Base-by-base conservation (phyloP, 2,329 filamentous ascomycete species). In the Paecilomyces variotii region DNA sequence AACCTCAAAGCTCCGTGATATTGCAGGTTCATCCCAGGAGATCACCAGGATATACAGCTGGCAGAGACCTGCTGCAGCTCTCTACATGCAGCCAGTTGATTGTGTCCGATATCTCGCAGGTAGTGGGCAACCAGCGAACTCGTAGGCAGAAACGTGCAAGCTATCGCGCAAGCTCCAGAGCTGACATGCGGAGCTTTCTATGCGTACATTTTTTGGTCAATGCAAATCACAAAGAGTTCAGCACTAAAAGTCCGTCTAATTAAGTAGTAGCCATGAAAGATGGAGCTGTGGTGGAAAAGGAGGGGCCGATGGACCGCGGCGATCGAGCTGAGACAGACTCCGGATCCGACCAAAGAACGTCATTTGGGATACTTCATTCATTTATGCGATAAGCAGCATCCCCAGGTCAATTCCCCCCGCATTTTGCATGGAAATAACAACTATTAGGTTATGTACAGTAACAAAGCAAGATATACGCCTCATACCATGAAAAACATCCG, bases 241-340 rank as follows among this genome's bases (percentile, higher is more conserved):
- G 3, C 14, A 19, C 39, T 45, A 4, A 9, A 19, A 45, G n/a
- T n/a, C 9, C 5, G 39, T 9, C 4, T 19, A 6, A 24, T 45
- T 45, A 19, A 19, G 19, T 19, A 14, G 39, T n/a, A 45, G 39
- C 32, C 39, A 45, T 9, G 39, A 9, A 45, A n/a, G 39, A 55
- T 60, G 51, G 55, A 61, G 55, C 55, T 57, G 39, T 19, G 39
- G 19, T 45, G 39, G 1, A 45, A 2, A 45, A 45, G 19, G 39
- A 45, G n/a, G 39, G 39, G 39, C 39, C 39, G 39, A 45, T 45
- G 6, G 39, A 45, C 39, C 4, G 39, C 39, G 35, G 14, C 35
- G 14, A n/a, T 45, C 14, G 35, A 45, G 39, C 39, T 45, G 39
- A 45, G 39, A 45, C 39, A 45, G 19, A 45, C 19, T 14, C 39